phyloP scores from a whole-genome alignment of 352 stramenopile species.

The Phytophthora multivora region DNA sequence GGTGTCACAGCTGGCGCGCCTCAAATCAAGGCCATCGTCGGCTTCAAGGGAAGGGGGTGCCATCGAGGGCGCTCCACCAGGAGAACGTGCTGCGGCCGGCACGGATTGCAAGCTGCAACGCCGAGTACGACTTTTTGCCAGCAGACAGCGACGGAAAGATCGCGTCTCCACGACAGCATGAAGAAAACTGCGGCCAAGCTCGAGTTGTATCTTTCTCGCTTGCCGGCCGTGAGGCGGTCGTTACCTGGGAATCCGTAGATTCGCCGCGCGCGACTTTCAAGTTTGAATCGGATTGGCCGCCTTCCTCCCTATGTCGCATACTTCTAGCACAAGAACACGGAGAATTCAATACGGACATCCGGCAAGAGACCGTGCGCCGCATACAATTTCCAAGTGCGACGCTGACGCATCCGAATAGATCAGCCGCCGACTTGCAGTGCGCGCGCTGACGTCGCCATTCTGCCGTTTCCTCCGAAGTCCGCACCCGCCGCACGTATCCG shows the following conservation, averaged over 20 bases:
- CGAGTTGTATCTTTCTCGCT: slow-evolving; percentile 7
- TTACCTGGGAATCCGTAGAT: slow-evolving; percentile 30
- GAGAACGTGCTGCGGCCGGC: slow-evolving; percentile 14
- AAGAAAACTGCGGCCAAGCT: background rate
- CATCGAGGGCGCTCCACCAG: slow-evolving; percentile 5
- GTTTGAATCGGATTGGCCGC: slow-evolving; percentile 7
- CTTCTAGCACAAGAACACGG: background rate
- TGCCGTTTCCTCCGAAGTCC: slow-evolving; percentile 14
- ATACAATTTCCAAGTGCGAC: slow-evolving; percentile 21
- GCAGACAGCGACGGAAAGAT: slow-evolving; percentile 19
- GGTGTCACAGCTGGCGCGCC: slow-evolving; percentile 18
- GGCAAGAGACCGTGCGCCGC: slow-evolving; percentile 1
- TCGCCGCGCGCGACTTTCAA: slow-evolving; percentile 17
- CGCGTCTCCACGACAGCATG: background rate
- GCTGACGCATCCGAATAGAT: slow-evolving; percentile 13
- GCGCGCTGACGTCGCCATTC: slow-evolving; percentile 26
- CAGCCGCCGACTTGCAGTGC: slow-evolving; percentile 11
- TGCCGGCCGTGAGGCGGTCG: slow-evolving; percentile 2
- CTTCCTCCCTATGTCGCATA: too few species aligned
- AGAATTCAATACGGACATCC: slow-evolving; percentile 18
- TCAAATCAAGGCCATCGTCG: slow-evolving; percentile 1
- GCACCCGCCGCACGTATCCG: background rate
- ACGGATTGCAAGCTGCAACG: slow-evolving; percentile 2
- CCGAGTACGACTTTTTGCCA: background rate
- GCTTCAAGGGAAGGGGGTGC: slow-evolving; percentile 13